A percentile compares a stretch with the other conserved stretches of the same genome.
phyloP scores from a whole-genome alignment of 2,329 filamentous ascomycete genomes.

The Venturia effusa region DNA sequence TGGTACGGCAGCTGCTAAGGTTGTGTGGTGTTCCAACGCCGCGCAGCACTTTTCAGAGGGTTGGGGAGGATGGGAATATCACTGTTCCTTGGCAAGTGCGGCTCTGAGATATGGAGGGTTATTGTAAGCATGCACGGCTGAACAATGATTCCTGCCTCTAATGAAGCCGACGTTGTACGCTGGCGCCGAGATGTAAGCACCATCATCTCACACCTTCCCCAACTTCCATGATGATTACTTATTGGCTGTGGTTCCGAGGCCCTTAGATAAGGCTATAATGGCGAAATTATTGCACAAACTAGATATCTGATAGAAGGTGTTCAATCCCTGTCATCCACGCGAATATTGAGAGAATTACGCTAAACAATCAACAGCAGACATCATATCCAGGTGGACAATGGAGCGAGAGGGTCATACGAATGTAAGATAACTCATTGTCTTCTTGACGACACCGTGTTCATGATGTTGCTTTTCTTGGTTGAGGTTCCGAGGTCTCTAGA shows the following conservation, averaged over 20 bases:
- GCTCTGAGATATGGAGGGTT: neutral
- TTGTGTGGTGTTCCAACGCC: too few species aligned
- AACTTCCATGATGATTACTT: neutral
- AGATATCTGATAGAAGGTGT: neutral
- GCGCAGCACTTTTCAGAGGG: too few species aligned
- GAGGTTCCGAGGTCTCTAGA: neutral
- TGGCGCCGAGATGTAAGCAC: neutral
- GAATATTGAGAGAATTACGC: neutral
- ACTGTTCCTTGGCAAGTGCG: neutral
- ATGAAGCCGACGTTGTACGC: neutral
- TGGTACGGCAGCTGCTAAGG: too few species aligned
- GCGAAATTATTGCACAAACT: slow-evolving; percentile 2
- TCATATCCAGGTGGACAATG: neutral
- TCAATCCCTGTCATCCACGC: too few species aligned
- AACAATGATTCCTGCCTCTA: neutral
- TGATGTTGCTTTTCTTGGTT: neutral
- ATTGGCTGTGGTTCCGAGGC: slow-evolving; percentile 5
- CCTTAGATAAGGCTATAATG: slow-evolving; percentile 6
- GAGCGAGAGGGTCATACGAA: neutral
- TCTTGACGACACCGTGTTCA: neutral
- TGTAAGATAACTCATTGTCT: neutral
- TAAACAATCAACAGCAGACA: neutral
- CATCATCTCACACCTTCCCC: neutral
- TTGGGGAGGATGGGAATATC: too few species aligned
- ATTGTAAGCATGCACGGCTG: too few species aligned